phyloP scores from a whole-genome alignment of 768 basidiomycete genomes.

The Xerocomellus dryophilus region DNA sequence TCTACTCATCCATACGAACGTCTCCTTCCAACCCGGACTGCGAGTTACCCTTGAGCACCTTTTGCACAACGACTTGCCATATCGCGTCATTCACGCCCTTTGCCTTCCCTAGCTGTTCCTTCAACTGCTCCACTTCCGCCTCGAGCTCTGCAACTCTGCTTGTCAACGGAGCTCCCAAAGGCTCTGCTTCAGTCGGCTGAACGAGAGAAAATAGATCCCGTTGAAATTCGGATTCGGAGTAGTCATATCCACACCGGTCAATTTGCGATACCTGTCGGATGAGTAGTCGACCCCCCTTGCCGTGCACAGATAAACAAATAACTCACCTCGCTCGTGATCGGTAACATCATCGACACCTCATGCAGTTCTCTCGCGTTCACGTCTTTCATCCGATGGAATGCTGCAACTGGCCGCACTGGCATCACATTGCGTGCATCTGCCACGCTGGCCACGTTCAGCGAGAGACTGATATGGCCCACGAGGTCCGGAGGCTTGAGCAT shows the following conservation, averaged over 20 bases:
- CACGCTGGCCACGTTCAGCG: slow-evolving; percentile 36
- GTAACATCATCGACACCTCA: slow-evolving; percentile 64
- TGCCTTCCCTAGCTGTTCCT: slow-evolving; percentile 73
- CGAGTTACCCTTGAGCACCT: slow-evolving; percentile 37
- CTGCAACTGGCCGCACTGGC: slow-evolving; percentile 60
- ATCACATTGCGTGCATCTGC: slow-evolving; percentile 52
- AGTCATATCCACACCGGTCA: slow-evolving; percentile 32
- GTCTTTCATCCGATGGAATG: slow-evolving; percentile 76
- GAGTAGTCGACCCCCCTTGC: not conserved
- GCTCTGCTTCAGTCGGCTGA: slow-evolving; percentile 36
- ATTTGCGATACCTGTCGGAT: slow-evolving; percentile 17
- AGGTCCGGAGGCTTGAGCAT: slow-evolving; percentile 87
- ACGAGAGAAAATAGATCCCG: slow-evolving; percentile 68
- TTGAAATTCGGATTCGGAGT: slow-evolving; percentile 54
- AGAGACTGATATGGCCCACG: slow-evolving; percentile 70
- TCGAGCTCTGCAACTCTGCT: slow-evolving; percentile 67
- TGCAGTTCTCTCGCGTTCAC: slow-evolving; percentile 63
- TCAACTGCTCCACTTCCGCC: slow-evolving; percentile 62
- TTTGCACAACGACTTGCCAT: slow-evolving; percentile 85
- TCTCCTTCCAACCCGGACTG: not conserved
- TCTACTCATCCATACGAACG: slow-evolving; percentile 14
- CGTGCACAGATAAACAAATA: not conserved
- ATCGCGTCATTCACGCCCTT: slow-evolving; percentile 91
- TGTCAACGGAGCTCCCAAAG: slow-evolving; percentile 41
- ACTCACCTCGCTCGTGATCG: slow-evolving; percentile 43